phyloP scores from a whole-genome alignment of 1,284 basidiomycete species.

The Sporisorium sorghi region DNA sequence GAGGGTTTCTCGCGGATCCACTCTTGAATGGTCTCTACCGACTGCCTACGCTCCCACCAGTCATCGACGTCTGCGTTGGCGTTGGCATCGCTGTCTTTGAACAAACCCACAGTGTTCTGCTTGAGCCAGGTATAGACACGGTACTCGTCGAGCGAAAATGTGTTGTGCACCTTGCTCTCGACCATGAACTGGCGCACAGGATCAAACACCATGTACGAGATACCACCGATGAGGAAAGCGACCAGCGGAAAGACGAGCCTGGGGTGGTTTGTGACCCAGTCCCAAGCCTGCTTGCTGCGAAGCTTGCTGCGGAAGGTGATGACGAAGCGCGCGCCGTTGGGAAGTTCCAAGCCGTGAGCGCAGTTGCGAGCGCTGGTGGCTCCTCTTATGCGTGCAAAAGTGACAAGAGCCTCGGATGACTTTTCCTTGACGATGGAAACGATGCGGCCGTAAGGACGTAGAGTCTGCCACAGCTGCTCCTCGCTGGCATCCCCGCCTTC shows the following conservation, averaged over 20 bases:
- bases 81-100: constrained; percentile 37
- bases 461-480: constrained; percentile 63
- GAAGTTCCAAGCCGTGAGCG: constrained; percentile 78
- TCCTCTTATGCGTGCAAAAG: constrained; percentile 72
- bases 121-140: constrained; percentile 55
- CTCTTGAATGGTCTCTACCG: constrained; percentile 76
- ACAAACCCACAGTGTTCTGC: constrained; percentile 53
- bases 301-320: constrained; percentile 80
- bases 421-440: constrained; percentile 73
- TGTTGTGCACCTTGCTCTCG: constrained; percentile 82
- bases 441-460: constrained; percentile 85
- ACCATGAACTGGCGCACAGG: constrained; percentile 88
- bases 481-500: constrained; percentile 53
- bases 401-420: constrained; percentile 49
- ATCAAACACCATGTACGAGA: constrained; percentile 90
- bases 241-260: constrained; percentile 85
- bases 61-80: constrained; percentile 70
- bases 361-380: constrained; percentile 87
- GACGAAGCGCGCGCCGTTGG: constrained; percentile 75
- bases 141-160: constrained; percentile 73
- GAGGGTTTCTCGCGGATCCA: constrained; percentile 83
- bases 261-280: constrained; percentile 88
- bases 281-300: constrained; percentile 81
- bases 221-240: constrained; percentile 85
- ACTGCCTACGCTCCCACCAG: constrained; percentile 86